Evolutionary conservation across 495 filamentous ascomycete species (phyloP).

Genomic region (Sabuloglossum arenarium): DNA sequence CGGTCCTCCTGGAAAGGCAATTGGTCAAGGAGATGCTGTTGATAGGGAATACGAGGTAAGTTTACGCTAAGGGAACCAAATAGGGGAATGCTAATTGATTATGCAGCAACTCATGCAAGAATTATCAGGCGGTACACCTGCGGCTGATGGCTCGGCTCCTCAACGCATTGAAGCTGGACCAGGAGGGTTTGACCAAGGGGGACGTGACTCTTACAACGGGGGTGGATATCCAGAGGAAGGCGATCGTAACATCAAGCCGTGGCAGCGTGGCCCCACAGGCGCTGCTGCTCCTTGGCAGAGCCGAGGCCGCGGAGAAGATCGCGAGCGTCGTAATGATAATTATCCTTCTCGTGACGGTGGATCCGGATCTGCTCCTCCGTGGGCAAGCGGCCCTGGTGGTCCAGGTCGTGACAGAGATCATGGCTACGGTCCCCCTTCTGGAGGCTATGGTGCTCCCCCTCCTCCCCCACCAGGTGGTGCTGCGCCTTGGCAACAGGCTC

Average conservation of each 20-base stretch:
- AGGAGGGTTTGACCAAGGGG: constrained; percentile 27
- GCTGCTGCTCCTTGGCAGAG: constrained; percentile 60
- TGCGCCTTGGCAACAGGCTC: constrained; percentile 55
- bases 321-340: constrained; percentile 28
- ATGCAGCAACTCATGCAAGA: constrained; percentile 90
- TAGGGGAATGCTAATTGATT: constrained; percentile 17
- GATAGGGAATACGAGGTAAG: constrained; percentile 89
- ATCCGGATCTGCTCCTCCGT: constrained; percentile 24
- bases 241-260: constrained; percentile 53
- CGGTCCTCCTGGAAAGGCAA: constrained; percentile 36
- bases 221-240: constrained; percentile 22
- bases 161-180: constrained; percentile 80
- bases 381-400: constrained; percentile 26
- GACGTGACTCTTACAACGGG: constrained; percentile 13
- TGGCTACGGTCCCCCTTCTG: constrained; percentile 23
- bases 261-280: constrained; percentile 79
- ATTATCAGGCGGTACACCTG: constrained; percentile 55
- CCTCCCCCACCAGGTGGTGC: constrained; percentile 28
- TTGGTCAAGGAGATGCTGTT: constrained; percentile 61
- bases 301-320: constrained; percentile 26
- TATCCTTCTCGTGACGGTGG: constrained; percentile 20
- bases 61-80: constrained; percentile 4
- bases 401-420: constrained; percentile 26
- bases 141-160: constrained; percentile 39
- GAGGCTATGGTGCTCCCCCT: constrained; percentile 17